Percentiles rank a stretch among this genome's conserved stretches.
phyloP scores from a whole-genome alignment of 345 rosid genomes.

The Rhizophora apiculata region DNA sequence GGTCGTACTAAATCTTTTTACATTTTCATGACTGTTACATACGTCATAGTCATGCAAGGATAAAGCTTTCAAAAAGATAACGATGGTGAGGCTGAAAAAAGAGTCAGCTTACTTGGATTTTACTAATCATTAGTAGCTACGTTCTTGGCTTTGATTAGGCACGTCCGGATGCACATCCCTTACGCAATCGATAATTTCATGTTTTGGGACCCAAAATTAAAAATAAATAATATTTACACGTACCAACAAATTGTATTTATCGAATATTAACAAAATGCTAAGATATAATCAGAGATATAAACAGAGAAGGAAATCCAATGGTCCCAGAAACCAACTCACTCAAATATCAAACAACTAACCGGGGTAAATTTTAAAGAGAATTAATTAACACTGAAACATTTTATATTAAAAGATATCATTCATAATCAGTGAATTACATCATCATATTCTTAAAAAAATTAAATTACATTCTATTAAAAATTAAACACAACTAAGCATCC shows the following conservation, averaged over 20 bases:
- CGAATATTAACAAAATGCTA: too few relatives aligned
- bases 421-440: conserved; percentile 6
- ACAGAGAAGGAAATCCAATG: neutral
- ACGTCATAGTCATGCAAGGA: conserved; percentile 11
- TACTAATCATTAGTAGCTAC: neutral
- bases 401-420: neutral
- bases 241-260: too few relatives aligned
- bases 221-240: neutral
- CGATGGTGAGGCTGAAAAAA: conserved; percentile 32
- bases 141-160: neutral
- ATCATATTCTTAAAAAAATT: neutral
- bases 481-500: conserved; percentile 7
- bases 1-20: neutral
- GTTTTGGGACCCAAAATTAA: too few relatives aligned
- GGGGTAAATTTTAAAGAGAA: conserved; percentile 17
- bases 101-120: conserved; percentile 5
- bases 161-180: neutral
- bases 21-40: conserved; percentile 19
- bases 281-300: too few relatives aligned
- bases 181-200: neutral
- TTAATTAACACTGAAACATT: neutral
- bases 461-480: neutral
- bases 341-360: neutral
- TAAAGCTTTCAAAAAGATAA: conserved; percentile 26
- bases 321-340: neutral